Percentiles rank a stretch among this genome's conserved stretches.
These are phyloP conservation scores for Rozella allomycis DNA, from an alignment of 371 early-diverging fungal species.

Conservation along the genomic window DNA sequence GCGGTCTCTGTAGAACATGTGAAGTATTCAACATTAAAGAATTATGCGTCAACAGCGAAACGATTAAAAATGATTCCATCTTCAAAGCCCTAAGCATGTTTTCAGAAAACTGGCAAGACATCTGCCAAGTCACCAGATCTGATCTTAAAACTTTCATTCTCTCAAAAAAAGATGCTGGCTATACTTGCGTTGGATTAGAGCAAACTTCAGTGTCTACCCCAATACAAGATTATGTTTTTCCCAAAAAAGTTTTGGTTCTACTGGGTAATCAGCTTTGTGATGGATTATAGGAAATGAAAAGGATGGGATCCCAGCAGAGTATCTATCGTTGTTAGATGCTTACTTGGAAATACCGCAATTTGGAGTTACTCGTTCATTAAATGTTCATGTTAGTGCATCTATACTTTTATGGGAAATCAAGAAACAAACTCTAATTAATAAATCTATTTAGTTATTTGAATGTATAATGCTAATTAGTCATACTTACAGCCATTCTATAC, in stretches of 20 bases:
- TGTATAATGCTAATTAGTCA: too few species aligned
- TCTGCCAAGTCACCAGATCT: constrained; percentile 19
- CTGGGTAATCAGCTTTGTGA: constrained; percentile 10
- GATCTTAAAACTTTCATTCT: constrained; percentile 20
- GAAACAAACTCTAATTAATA: too few species aligned
- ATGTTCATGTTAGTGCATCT: constrained; percentile 41
- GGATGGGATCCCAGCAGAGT: constrained; percentile 31
- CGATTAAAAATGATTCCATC: constrained; percentile 23
- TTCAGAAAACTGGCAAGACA: constrained; percentile 29
- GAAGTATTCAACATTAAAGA: constrained; percentile 39
- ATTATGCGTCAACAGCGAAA: constrained; percentile 18
- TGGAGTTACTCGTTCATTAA: constrained; percentile 33
- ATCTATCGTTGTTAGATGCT: constrained; percentile 30
- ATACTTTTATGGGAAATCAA: constrained; percentile 35
- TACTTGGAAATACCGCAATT: constrained; percentile 41
- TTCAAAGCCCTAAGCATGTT: constrained; percentile 26
- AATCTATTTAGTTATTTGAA: too few species aligned
- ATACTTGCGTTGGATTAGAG: constrained; percentile 36
- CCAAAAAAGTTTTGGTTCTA: constrained; percentile 26
- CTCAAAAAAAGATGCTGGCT: constrained; percentile 28
- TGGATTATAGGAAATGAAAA: constrained; percentile 14
- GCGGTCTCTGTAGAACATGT: constrained; percentile 34
- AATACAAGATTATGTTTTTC: constrained; percentile 28
- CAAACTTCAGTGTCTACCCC: constrained; percentile 34
- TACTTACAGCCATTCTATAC: too few species aligned